Conservation (phyloP, 306 rosid genomes). For the Prunus mongolica region DNA sequence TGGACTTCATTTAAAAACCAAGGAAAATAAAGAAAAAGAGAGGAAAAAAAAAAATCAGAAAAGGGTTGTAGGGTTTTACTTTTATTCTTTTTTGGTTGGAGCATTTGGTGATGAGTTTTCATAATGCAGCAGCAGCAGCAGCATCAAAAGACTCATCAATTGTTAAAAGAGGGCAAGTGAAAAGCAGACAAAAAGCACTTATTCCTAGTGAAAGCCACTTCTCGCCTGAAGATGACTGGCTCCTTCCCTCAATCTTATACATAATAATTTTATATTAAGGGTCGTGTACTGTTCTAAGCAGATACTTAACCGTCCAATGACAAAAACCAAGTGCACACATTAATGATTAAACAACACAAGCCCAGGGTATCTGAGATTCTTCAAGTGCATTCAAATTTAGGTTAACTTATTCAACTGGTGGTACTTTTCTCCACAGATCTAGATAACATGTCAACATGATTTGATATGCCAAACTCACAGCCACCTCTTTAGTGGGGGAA, state of each 20-base stretch:
- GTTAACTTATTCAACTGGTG: background rate
- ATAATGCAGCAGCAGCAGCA: background rate
- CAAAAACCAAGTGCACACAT: background rate
- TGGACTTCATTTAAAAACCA: background rate
- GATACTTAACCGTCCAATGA: constrained; percentile 15
- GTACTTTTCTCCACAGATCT: no score
- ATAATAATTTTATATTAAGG: background rate
- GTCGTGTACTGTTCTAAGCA: background rate
- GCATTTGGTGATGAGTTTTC: background rate
- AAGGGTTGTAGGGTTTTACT: no score
- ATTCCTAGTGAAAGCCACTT: constrained; percentile 21
- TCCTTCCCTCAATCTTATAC: background rate
- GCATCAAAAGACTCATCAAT: constrained; percentile 7
- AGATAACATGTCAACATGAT: background rate
- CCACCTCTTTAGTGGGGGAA: background rate
- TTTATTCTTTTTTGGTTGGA: background rate
- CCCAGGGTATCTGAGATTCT: background rate
- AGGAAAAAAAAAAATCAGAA: no score
- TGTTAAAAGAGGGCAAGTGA: background rate
- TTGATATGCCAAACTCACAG: background rate
- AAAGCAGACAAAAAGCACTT: constrained; percentile 24
- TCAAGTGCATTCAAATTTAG: background rate
- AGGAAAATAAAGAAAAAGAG: no score
- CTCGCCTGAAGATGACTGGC: constrained; percentile 9
- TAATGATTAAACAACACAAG: constrained; percentile 5